Conservation (phyloP, 2,329 filamentous ascomycete genomes). For the Sporothrix protearum region DNA sequence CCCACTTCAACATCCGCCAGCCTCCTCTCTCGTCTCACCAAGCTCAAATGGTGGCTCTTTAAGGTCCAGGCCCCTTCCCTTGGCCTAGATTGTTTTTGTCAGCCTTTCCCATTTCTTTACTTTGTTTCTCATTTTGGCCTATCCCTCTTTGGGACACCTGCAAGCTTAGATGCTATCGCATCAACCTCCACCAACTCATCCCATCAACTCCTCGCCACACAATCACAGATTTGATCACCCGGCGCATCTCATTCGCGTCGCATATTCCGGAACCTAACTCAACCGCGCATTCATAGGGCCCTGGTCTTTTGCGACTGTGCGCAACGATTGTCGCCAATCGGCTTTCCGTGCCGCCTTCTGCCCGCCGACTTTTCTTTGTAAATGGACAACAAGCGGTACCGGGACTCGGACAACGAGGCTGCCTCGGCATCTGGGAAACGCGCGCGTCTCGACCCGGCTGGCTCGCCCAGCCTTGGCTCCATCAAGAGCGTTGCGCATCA, state of each 20-base stretch:
- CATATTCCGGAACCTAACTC: background rate
- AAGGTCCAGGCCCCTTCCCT: background rate
- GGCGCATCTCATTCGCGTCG: slow-evolving; percentile 6
- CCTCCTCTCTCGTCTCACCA: slow-evolving; percentile 18
- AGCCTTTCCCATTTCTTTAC: background rate
- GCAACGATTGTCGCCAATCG: background rate
- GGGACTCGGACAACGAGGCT: slow-evolving; percentile 24
- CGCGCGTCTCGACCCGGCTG: slow-evolving; percentile 15
- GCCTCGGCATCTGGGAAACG: slow-evolving; percentile 24
- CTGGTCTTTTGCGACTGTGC: background rate
- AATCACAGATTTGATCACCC: background rate
- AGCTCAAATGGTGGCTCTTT: slow-evolving; percentile 13
- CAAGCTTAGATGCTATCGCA: background rate
- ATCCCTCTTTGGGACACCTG: background rate
- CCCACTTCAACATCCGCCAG: slow-evolving; percentile 13
- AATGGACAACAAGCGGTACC: slow-evolving; percentile 27
- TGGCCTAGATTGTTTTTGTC: background rate
- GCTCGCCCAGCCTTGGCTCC: background rate
- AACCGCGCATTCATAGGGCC: background rate
- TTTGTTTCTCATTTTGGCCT: background rate
- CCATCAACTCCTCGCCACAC: background rate
- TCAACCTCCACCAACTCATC: background rate
- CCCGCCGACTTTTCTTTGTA: background rate
- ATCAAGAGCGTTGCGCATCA: slow-evolving; percentile 17
- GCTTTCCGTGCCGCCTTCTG: background rate